These are phyloP conservation scores for Fragosphaeria purpurea DNA, from an alignment of 2,329 filamentous ascomycete species.

Conservation along the genomic window DNA sequence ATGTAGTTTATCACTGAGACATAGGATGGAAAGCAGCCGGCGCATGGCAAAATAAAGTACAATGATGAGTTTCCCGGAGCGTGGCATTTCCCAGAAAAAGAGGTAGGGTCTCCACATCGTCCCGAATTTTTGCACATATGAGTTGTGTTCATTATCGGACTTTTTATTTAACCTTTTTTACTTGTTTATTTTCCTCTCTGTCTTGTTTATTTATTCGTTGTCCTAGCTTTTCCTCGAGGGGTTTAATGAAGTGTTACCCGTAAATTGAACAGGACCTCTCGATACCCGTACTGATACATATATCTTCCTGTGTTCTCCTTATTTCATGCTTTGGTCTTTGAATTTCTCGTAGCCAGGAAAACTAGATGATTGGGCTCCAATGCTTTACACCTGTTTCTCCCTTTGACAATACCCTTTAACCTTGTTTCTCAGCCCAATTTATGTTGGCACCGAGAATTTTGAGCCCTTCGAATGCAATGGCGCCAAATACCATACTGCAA, in stretches of 20 bases:
- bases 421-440: neutral
- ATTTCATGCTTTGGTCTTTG: neutral
- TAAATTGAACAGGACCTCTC: too few species aligned
- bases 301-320: neutral
- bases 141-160: too few species aligned
- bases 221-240: too few species aligned
- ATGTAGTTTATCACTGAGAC: too few species aligned
- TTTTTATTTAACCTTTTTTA: too few species aligned
- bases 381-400: neutral
- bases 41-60: constrained; percentile 5
- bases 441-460: too few species aligned
- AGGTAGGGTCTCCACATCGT: neutral
- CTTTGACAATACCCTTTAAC: neutral
- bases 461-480: neutral
- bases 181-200: too few species aligned
- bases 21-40: neutral
- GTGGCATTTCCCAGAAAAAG: neutral
- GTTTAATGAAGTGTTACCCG: too few species aligned
- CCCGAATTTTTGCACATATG: too few species aligned
- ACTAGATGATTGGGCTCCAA: too few species aligned
- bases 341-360: too few species aligned
- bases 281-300: neutral
- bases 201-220: too few species aligned
- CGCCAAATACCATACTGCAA: neutral
- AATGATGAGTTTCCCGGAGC: constrained; percentile 4